Percentiles rank a stretch among this genome's conserved stretches.
Evolutionary conservation across 495 filamentous ascomycete genomes (phyloP).

Genomic region (Hypomontagnella submonticulosa): DNA sequence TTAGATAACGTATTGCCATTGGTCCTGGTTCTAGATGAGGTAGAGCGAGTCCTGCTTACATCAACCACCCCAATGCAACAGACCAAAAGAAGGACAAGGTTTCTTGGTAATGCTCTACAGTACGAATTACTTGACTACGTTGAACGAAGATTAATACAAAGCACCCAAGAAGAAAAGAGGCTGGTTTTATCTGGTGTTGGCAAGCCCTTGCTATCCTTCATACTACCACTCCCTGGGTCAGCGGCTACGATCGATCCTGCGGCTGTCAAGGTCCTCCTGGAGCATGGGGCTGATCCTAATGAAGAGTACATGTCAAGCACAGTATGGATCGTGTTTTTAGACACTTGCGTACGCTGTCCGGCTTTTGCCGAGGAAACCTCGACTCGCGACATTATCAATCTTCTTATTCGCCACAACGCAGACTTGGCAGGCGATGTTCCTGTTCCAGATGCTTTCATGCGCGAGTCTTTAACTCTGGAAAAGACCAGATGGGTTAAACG

Average conservation of each 20-base stretch:
- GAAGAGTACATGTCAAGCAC: background rate
- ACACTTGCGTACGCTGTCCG: too few relatives aligned
- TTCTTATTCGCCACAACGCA: background rate
- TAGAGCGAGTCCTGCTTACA: background rate
- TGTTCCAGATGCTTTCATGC: too few relatives aligned
- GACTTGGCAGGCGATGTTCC: too few relatives aligned
- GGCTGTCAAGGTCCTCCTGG: background rate
- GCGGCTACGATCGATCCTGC: background rate
- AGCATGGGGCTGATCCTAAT: conserved; percentile 2
- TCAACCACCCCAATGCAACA: too few relatives aligned
- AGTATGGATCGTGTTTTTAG: background rate
- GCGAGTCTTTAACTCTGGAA: too few relatives aligned
- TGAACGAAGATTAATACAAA: background rate
- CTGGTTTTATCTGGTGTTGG: too few relatives aligned
- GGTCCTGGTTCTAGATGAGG: background rate
- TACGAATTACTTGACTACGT: background rate
- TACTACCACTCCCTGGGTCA: too few relatives aligned
- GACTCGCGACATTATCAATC: background rate
- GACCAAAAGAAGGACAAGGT: too few relatives aligned
- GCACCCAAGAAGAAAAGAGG: background rate
- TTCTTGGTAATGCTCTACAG: background rate
- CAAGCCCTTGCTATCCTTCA: too few relatives aligned
- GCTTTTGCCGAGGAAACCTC: conserved; percentile 1
- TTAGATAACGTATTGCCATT: background rate
- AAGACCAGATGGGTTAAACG: too few relatives aligned